A percentile compares a stretch with the other conserved stretches of the same genome.
Conservation (phyloP, 352 stramenopile genomes). For the Phytophthora agathidicida region DNA sequence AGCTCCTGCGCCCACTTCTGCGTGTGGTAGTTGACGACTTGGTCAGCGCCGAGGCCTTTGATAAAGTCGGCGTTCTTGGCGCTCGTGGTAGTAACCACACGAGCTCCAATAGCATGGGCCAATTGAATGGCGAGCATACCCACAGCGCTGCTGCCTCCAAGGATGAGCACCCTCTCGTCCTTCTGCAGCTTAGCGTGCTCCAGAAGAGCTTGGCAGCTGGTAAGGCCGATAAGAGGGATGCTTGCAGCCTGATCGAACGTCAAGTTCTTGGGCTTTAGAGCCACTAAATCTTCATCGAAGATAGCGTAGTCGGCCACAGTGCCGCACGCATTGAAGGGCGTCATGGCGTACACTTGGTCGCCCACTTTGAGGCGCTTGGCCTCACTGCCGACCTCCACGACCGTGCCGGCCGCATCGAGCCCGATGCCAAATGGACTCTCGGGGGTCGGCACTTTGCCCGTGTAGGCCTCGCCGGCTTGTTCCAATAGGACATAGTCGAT, state of each 20-base stretch:
- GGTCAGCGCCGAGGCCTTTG: conserved; percentile 31
- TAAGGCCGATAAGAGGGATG: conserved; percentile 39
- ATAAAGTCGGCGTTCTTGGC: conserved; percentile 35
- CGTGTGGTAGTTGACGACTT: conserved; percentile 42
- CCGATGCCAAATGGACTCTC: conserved; percentile 27
- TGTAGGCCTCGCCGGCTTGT: conserved; percentile 15
- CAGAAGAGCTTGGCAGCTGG: conserved; percentile 44
- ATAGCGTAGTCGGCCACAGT: conserved; percentile 43
- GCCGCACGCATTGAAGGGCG: conserved; percentile 22
- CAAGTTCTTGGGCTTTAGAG: conserved; percentile 46
- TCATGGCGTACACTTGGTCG: conserved; percentile 36
- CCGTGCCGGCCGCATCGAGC: conserved; percentile 28
- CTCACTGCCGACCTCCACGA: conserved; percentile 30
- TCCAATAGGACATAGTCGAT: conserved; percentile 35
- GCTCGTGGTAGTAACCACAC: conserved; percentile 38
- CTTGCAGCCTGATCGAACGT: conserved; percentile 47
- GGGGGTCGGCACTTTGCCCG: conserved; percentile 16
- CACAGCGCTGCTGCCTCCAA: conserved; percentile 43
- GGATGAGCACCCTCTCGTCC: conserved; percentile 51
- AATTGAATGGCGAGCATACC: conserved; percentile 55
- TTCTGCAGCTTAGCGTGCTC: conserved; percentile 44
- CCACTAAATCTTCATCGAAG: conserved; percentile 41
- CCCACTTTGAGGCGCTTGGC: conserved; percentile 23
- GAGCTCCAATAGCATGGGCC: conserved; percentile 34
- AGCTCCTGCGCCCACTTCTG: conserved; percentile 43